These are phyloP conservation scores for Globisporangium ultimum DNA, from an alignment of 352 stramenopile species.

Conservation along the genomic window DNA sequence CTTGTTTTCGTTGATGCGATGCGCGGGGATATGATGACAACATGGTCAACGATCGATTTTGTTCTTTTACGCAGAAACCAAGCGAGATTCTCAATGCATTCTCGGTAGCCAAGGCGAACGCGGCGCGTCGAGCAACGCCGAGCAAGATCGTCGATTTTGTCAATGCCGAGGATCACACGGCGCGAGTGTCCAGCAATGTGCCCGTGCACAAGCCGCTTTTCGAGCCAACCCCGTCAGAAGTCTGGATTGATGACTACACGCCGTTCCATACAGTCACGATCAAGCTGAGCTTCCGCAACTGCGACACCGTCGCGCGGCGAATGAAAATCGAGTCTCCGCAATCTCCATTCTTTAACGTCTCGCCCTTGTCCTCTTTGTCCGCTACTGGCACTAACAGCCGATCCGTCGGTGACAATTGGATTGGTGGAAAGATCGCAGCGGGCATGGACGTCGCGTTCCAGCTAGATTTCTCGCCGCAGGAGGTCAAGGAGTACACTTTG, in stretches of 20 bases:
- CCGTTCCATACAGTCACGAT: constrained; percentile 80
- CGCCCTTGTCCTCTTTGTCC: constrained; percentile 8
- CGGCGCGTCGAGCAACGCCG: constrained; percentile 26
- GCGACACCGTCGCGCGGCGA: constrained; percentile 85
- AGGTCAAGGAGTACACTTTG: constrained; percentile 83
- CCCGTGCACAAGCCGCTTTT: constrained; percentile 87
- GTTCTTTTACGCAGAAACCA: constrained; percentile 36
- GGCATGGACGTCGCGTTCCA: constrained; percentile 93
- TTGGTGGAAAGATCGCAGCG: constrained; percentile 84
- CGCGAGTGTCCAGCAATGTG: constrained; percentile 57
- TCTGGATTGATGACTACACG: constrained; percentile 93
- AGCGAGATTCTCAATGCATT: constrained; percentile 70
- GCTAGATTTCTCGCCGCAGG: constrained; percentile 90
- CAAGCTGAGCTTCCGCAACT: constrained; percentile 91
- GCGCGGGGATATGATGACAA: too few species aligned
- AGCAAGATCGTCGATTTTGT: constrained; percentile 60
- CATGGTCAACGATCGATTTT: not conserved
- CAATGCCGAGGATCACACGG: constrained; percentile 72
- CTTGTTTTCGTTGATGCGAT: not conserved
- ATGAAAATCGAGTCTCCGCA: constrained; percentile 86
- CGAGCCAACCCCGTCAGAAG: constrained; percentile 66
- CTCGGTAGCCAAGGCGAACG: constrained; percentile 44
- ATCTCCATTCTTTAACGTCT: constrained; percentile 88
- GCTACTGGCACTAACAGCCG: constrained; percentile 13
- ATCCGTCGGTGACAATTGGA: constrained; percentile 10